phyloP scores from a whole-genome alignment of 495 filamentous ascomycete species.

The Neurospora sp. region DNA sequence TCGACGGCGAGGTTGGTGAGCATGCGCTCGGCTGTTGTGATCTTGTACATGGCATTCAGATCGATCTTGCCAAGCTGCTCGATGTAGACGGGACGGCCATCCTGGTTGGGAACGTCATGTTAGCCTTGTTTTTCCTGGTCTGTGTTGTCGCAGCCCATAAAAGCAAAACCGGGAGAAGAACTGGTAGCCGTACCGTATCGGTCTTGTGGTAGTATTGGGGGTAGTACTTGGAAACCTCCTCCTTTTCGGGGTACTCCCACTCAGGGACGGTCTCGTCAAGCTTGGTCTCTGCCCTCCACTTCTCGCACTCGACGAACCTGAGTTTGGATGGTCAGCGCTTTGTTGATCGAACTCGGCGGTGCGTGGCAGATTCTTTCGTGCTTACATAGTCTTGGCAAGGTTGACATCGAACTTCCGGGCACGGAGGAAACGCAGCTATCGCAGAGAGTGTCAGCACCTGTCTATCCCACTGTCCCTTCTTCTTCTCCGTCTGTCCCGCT shows the following conservation, averaged over 20 bases:
- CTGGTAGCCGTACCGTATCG: conserved; percentile 59
- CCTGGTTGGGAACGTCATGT: conserved; percentile 39
- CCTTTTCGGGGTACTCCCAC: conserved; percentile 87
- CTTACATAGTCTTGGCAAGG: conserved; percentile 76
- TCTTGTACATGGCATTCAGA: conserved; percentile 72
- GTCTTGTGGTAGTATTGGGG: conserved; percentile 99
- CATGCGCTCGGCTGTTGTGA: conserved; percentile 90
- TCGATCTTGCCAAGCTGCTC: conserved; percentile 94
- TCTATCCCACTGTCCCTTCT: neutral
- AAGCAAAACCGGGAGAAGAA: neutral
- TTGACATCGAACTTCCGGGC: conserved; percentile 91
- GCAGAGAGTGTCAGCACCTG: conserved; percentile 8
- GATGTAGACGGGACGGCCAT: conserved; percentile 94
- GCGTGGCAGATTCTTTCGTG: neutral
- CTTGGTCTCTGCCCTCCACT: conserved; percentile 72
- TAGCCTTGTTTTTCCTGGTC: neutral
- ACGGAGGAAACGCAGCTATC: conserved; percentile 76
- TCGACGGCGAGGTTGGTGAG: conserved; percentile 89
- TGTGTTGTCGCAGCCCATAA: neutral
- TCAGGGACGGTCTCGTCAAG: conserved; percentile 74
- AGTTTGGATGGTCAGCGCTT: conserved; percentile 13
- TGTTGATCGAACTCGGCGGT: neutral
- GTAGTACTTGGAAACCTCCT: conserved; percentile 82
- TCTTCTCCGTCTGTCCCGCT: neutral
- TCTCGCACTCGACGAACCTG: conserved; percentile 87